Percentiles rank a stretch among this genome's conserved stretches.
These are phyloP conservation scores for Sordariomycetes sp. DNA, from an alignment of 2,329 filamentous ascomycete species.

Conservation along the genomic window DNA sequence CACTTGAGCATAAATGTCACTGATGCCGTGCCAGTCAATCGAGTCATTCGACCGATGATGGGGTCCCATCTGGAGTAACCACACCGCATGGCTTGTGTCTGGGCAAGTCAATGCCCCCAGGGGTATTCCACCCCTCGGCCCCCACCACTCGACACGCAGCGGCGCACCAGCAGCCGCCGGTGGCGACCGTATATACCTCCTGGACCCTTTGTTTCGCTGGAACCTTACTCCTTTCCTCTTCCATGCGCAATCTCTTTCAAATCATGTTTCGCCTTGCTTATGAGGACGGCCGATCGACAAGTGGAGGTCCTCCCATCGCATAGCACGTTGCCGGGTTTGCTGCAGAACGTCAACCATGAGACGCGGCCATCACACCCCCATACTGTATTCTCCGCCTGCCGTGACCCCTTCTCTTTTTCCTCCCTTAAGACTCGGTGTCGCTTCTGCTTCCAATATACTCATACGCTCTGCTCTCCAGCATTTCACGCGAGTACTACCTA, in stretches of 20 bases:
- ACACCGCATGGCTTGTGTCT: neutral
- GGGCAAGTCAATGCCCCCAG: neutral
- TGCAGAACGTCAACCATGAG: neutral
- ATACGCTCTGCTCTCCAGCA: neutral
- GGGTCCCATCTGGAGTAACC: too few relatives aligned
- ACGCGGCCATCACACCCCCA: constrained; percentile 1
- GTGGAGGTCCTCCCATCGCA: constrained; percentile 2
- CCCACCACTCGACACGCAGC: constrained; percentile 2
- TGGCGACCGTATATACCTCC: constrained; percentile 4
- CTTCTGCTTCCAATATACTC: constrained; percentile 6
- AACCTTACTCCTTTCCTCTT: neutral
- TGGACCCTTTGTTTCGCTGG: neutral
- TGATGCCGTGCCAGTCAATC: neutral
- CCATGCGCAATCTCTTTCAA: constrained; percentile 4
- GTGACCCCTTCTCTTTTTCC: constrained; percentile 1
- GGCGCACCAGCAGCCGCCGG: constrained; percentile 5
- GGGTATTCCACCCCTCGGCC: neutral
- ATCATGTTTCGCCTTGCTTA: constrained; percentile 3
- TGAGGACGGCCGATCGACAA: constrained; percentile 1
- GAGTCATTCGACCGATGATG: neutral
- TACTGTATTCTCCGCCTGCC: constrained; percentile 4
- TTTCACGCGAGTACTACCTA: neutral
- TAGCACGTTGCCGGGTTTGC: neutral
- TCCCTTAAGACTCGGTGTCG: constrained; percentile 4
- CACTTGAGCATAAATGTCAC: neutral